Conservation (phyloP, 2,329 filamentous ascomycete genomes). For the Botrytis paeoniae region DNA sequence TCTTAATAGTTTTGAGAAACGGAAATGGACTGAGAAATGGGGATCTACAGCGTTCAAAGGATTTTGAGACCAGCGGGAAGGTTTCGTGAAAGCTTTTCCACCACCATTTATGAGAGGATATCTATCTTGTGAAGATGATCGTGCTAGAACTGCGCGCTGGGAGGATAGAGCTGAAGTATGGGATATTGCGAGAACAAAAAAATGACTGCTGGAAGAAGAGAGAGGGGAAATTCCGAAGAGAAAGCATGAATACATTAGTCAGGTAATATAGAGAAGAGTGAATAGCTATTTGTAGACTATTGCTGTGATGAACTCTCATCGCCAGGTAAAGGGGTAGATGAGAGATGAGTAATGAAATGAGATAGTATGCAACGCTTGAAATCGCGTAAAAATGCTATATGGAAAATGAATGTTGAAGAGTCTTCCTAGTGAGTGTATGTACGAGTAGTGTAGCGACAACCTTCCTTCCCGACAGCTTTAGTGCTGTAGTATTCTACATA, state of each 20-base stretch:
- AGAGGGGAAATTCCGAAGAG: not conserved
- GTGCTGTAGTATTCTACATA: not conserved
- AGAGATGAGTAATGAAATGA: not conserved
- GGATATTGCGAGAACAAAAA: not conserved
- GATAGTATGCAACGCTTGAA: not conserved
- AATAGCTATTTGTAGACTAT: not conserved
- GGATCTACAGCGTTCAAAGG: rapidly evolving
- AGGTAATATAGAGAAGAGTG: no score
- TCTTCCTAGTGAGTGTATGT: not conserved
- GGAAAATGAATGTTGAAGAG: no score
- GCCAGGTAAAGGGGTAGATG: no score
- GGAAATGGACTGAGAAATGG: no score
- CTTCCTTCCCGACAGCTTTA: not conserved
- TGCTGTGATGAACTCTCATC: not conserved
- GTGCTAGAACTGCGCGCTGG: rapidly evolving
- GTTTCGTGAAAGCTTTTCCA: no score
- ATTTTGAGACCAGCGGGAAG: not conserved
- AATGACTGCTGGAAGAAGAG: not conserved
- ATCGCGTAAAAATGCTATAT: no score
- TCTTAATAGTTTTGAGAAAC: rapidly evolving
- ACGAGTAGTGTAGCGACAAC: not conserved
- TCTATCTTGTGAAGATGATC: not conserved
- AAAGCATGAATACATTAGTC: no score
- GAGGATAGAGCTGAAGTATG: not conserved
- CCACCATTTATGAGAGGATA: not conserved